Conservation (phyloP, 768 basidiomycete species). For the Podaxis carcinomalis region DNA sequence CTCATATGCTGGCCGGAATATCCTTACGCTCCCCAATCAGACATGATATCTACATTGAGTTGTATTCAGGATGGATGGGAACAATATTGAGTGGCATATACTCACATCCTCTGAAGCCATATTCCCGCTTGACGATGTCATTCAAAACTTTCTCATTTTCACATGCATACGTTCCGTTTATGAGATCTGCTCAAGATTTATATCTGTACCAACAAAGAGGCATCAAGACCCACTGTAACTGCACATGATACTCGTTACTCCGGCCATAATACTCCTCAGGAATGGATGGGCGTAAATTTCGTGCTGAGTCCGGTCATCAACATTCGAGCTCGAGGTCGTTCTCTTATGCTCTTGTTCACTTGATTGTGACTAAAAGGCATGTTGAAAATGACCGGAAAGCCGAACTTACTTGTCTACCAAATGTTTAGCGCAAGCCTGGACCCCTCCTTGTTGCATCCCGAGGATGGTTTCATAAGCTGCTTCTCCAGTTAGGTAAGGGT, state of each 20-base stretch:
- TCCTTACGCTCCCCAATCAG: conserved; percentile 65
- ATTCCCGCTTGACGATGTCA: conserved; percentile 68
- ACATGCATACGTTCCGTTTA: conserved; percentile 73
- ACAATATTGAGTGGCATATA: neutral
- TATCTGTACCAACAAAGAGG: neutral
- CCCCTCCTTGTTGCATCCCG: conserved; percentile 77
- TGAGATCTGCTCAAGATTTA: conserved; percentile 37
- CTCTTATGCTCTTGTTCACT: conserved; percentile 71
- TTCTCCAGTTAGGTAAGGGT: conserved; percentile 82
- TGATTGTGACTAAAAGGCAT: neutral
- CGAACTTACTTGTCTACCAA: conserved; percentile 63
- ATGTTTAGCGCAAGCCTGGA: conserved; percentile 88
- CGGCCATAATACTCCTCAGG: conserved; percentile 68
- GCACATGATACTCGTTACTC: conserved; percentile 73
- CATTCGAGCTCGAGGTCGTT: conserved; percentile 52
- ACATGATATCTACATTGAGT: conserved; percentile 49
- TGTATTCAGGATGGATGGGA: neutral
- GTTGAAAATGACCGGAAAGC: neutral
- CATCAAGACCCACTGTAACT: conserved; percentile 51
- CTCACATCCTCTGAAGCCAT: conserved; percentile 72
- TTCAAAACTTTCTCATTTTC: conserved; percentile 70
- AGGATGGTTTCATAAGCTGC: conserved; percentile 75
- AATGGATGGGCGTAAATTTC: conserved; percentile 73
- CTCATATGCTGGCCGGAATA: neutral
- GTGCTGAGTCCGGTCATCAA: conserved; percentile 78